Conservation (phyloP, 495 filamentous ascomycete species). For the Tuber aestivum region DNA sequence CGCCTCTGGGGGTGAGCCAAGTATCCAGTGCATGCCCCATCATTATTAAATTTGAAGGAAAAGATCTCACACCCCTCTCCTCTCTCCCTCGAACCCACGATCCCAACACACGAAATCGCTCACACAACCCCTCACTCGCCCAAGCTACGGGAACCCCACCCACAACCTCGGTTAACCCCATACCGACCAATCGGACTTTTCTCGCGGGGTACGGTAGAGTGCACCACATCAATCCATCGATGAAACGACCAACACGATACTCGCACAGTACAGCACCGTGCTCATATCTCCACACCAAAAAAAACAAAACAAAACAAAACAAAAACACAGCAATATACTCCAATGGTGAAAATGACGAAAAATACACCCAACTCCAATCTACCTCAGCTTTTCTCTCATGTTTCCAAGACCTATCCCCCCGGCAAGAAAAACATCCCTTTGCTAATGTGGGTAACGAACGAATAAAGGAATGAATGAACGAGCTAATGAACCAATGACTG, state of each 20-base stretch:
- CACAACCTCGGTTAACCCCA: background rate
- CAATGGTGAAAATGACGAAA: background rate
- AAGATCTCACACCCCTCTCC: background rate
- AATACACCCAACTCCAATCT: constrained; percentile 2
- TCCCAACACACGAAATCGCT: background rate
- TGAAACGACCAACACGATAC: background rate
- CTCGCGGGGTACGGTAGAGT: background rate
- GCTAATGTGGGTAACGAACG: background rate
- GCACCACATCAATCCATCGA: background rate
- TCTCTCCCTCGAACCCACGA: background rate
- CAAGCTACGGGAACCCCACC: background rate
- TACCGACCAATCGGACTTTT: background rate
- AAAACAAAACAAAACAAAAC: too few relatives aligned
- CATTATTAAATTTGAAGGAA: background rate
- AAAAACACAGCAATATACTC: background rate
- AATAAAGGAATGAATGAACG: background rate
- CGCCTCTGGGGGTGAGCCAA: background rate
- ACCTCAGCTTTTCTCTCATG: background rate
- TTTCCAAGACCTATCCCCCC: background rate
- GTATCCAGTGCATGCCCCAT: background rate
- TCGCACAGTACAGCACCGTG: background rate
- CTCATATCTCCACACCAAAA: background rate
- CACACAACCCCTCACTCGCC: background rate
- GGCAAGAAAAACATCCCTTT: background rate
- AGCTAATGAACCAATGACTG: background rate